Conservation (phyloP, 345 rosid genomes). For the Gossypium bickii region DNA sequence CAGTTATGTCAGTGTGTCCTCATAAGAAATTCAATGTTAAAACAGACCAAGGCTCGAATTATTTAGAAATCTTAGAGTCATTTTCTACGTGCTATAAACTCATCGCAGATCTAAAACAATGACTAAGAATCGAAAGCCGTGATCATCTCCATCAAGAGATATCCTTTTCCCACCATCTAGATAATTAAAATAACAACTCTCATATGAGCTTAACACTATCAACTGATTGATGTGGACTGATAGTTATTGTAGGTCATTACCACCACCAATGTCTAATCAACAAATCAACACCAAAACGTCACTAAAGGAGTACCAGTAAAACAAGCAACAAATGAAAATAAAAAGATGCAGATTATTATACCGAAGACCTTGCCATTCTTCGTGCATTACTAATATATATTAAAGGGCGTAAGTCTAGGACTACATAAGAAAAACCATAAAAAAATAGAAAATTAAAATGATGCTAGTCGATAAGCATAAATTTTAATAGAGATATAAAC, state of each 20-base stretch:
- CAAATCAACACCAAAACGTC: not conserved
- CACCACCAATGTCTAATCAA: not conserved
- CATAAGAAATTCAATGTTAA: constrained; percentile 13
- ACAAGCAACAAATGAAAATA: not conserved
- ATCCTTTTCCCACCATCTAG: not conserved
- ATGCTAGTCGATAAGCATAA: not conserved
- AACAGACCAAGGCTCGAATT: not conserved
- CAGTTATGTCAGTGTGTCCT: constrained; percentile 77
- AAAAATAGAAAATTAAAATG: not conserved
- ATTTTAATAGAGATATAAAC: not conserved
- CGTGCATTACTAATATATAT: constrained; percentile 58
- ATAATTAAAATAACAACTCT: not conserved
- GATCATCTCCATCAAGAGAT: not conserved
- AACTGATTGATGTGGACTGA: not conserved
- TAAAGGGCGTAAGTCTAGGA: constrained; percentile 76
- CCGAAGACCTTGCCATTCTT: constrained; percentile 76
- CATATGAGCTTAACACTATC: not conserved
- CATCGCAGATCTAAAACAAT: not conserved
- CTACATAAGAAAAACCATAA: constrained; percentile 36
- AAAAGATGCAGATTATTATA: constrained; percentile 45
- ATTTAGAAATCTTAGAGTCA: not conserved
- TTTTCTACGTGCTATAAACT: not conserved
- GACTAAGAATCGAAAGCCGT: constrained; percentile 4
- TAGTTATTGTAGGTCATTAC: not conserved
- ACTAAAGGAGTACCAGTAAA: not conserved